Conservation (phyloP, 2,329 filamentous ascomycete genomes). For the Neofusicoccum ribis region DNA sequence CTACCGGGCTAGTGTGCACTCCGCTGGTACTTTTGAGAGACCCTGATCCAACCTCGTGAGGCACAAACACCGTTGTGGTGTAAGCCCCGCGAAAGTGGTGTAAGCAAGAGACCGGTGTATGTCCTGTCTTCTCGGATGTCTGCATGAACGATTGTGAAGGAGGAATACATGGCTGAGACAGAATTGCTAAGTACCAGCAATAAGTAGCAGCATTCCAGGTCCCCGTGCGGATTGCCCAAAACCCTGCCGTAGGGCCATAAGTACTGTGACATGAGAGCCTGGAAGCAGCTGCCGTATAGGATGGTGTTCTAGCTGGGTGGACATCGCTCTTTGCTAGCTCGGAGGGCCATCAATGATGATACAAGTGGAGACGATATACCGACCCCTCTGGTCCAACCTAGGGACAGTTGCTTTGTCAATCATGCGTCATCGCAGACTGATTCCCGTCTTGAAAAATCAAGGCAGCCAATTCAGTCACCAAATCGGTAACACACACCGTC, state of each 20-base stretch:
- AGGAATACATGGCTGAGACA: background rate
- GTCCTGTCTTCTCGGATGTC: background rate
- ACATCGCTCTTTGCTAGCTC: background rate
- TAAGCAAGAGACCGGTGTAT: background rate
- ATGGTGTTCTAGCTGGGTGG: too few relatives aligned
- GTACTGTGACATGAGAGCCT: too few relatives aligned
- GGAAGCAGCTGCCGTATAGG: too few relatives aligned
- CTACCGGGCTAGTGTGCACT: background rate
- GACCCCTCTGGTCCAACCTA: too few relatives aligned
- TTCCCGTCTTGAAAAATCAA: background rate
- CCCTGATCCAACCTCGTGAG: background rate
- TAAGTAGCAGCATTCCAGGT: background rate
- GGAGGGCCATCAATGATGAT: background rate
- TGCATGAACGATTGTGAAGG: background rate
- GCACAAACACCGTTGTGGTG: constrained; percentile 11
- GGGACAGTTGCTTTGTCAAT: background rate
- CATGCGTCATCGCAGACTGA: background rate
- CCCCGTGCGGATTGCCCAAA: too few relatives aligned
- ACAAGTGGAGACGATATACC: background rate
- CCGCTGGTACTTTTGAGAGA: background rate
- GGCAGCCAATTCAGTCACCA: background rate
- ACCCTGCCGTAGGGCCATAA: too few relatives aligned
- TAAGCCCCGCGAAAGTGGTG: constrained; percentile 1
- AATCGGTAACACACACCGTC: background rate
- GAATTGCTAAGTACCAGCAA: background rate